These are phyloP conservation scores for Paramecium bursaria DNA, from an alignment of 73 alveolate genomes.

Conservation along the genomic window DNA sequence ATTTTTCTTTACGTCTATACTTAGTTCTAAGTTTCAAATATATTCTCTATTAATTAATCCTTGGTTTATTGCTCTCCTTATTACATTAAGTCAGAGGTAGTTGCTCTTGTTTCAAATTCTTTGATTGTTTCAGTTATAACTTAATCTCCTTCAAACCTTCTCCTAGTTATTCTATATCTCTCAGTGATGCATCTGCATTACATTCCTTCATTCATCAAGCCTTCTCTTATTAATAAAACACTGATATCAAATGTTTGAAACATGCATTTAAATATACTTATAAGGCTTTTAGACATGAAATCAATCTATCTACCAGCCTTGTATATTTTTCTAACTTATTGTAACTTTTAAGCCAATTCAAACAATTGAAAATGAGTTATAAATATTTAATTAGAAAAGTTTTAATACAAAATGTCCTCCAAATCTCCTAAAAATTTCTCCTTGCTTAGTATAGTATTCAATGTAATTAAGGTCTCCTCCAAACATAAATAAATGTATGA, in stretches of 20 bases:
- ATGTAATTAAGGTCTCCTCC: constrained; percentile 16
- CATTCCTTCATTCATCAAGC: neutral
- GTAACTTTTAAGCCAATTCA: constrained; percentile 6
- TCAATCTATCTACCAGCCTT: neutral
- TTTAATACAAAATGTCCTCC: constrained; percentile 15
- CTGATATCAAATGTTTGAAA: constrained; percentile 14
- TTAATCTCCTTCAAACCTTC: neutral
- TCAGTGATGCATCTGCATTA: neutral
- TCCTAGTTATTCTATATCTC: neutral
- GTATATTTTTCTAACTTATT: constrained; percentile 2
- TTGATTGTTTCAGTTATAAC: too few species aligned
- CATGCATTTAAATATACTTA: neutral
- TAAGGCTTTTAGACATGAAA: neutral
- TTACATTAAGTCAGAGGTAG: too few species aligned
- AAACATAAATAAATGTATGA: constrained; percentile 27
- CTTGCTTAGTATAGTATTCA: neutral
- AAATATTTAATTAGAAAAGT: neutral
- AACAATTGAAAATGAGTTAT: neutral
- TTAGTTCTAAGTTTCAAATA: too few species aligned
- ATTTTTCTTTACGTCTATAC: too few species aligned
- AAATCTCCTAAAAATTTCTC: neutral
- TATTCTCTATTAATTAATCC: too few species aligned
- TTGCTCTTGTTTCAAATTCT: too few species aligned
- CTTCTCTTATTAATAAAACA: constrained; percentile 23
- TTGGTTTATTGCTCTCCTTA: too few species aligned